Evolutionary conservation across 2,329 filamentous ascomycete genomes (phyloP), one percentile per base, ranked within the genome.

Genomic region (Podosphaera xanthii): DNA sequence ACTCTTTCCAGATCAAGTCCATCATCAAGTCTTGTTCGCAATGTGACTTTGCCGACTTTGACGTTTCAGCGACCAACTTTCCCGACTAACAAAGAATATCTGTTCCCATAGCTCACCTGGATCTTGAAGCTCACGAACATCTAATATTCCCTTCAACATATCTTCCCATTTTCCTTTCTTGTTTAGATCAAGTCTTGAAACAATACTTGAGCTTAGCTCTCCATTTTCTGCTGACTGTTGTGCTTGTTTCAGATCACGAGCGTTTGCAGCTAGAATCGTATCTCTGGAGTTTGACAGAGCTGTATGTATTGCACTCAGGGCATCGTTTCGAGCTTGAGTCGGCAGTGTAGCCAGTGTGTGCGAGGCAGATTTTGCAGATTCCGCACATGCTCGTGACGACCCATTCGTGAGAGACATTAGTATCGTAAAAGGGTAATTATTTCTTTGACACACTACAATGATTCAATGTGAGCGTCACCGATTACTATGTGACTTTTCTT

Each of bases 151-250:
- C 73, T 90, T 85, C 63, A 98, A 77, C 92, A 98, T 97, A 69
- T 97, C 92, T 68, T 96, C 90, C 76, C 85, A 98, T 74, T 97
- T 97, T 60, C 91, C 91, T 68, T 82, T 80, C 70, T 86, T 85
- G 56, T 81, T 82, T 56, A 98, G 75, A 71, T 98, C 91, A 62
- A 98, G 77, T 59, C 92, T 80, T 67, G 94, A 92, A 38, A 96
- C 80, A 33, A 97, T 77, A 67, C 87, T 92, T 67, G 84, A 78
- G 70, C 83, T 91, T 57, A 97, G 74, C 55, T 81, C 75, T 48
- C 91, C 91, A 66, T 82, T 79, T 14, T 82, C 79, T 30, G 86
- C 87, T 56, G 87, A 86, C 66, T 79, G 76, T 48, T 77, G 79
- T 2, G 92, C 92, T 53, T 78, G 74, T 59, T 83, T 81, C 58